Percentiles rank a stretch among this genome's conserved stretches.
Conservation (phyloP, 2,329 filamentous ascomycete species). For the Penicillium hesseltinei region DNA sequence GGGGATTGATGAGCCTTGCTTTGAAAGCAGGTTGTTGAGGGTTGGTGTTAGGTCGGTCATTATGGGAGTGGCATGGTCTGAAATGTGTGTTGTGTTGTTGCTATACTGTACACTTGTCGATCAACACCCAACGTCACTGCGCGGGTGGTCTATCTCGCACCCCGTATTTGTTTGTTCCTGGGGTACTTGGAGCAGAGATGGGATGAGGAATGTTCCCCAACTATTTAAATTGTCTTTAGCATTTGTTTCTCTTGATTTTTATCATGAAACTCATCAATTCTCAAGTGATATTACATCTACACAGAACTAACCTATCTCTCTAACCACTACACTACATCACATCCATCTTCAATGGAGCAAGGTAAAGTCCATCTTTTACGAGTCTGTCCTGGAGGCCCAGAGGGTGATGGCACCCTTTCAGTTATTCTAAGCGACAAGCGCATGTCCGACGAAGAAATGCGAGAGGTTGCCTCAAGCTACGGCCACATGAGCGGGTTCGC, state of each 20-base stretch:
- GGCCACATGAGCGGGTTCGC: neutral
- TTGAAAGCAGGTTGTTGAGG: slow-evolving; percentile 36
- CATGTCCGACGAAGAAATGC: neutral
- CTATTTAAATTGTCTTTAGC: neutral
- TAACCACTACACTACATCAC: neutral
- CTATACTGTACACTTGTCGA: slow-evolving; percentile 5
- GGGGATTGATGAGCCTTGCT: slow-evolving; percentile 34
- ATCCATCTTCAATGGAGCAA: no score
- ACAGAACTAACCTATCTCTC: neutral
- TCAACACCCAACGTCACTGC: slow-evolving; percentile 17
- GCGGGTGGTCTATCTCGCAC: slow-evolving; percentile 9
- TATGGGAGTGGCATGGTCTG: slow-evolving; percentile 9
- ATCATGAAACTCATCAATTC: neutral
- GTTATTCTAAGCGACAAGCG: neutral
- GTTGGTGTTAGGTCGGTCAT: slow-evolving; percentile 46
- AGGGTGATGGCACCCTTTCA: neutral
- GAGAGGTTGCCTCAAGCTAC: neutral
- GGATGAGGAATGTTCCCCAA: neutral
- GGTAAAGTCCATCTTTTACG: neutral
- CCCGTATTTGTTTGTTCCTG: neutral
- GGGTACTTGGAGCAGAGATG: neutral
- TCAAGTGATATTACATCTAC: neutral
- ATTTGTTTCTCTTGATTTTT: neutral
- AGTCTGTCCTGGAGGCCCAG: neutral
- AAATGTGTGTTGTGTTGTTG: slow-evolving; percentile 1